Evolutionary conservation across 2,329 filamentous ascomycete species (phyloP).

Genomic region (Ascochyta pisi): DNA sequence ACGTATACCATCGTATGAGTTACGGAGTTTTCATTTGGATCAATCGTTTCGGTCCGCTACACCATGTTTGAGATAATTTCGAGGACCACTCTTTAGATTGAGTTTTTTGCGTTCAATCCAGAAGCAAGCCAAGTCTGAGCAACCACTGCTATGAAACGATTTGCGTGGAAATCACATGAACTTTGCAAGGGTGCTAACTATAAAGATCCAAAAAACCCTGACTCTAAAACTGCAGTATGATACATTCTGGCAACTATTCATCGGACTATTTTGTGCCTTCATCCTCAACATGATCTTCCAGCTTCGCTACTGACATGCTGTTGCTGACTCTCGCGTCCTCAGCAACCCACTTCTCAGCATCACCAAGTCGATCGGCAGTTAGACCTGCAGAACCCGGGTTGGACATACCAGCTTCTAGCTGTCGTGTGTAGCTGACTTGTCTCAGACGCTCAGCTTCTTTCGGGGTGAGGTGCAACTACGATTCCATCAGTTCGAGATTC

Average conservation of each 20-base stretch:
- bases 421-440: constrained; percentile 63
- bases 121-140: too few species aligned
- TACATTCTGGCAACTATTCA: not conserved
- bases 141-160: too few species aligned
- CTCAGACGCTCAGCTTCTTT: constrained; percentile 61
- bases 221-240: not conserved
- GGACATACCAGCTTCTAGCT: constrained; percentile 61
- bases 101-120: too few species aligned
- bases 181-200: too few species aligned
- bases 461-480: too few species aligned
- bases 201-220: not conserved
- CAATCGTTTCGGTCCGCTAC: not conserved
- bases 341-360: constrained; percentile 33
- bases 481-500: too few species aligned
- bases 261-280: not conserved
- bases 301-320: not conserved
- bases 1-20: not conserved
- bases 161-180: too few species aligned
- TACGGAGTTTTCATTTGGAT: not conserved
- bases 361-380: constrained; percentile 36
- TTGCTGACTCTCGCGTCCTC: not conserved
- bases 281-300: not conserved
- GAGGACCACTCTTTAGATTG: not conserved
- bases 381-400: constrained; percentile 49
- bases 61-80: not conserved